Evolutionary conservation across 257 asterid genomes (phyloP).

Genomic region (Capsicum baccatum): DNA sequence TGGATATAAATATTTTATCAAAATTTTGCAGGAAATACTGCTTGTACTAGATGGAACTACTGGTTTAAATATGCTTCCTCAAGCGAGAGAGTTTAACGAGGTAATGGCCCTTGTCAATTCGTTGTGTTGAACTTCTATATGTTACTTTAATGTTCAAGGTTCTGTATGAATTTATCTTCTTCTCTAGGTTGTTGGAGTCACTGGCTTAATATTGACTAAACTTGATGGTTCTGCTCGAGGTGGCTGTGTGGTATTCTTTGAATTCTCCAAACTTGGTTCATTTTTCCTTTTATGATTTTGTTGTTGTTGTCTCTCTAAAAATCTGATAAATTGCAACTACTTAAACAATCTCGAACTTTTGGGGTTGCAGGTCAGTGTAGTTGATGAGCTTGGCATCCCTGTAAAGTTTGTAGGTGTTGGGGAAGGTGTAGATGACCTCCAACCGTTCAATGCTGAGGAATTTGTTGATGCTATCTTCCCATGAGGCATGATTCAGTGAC

Average conservation of each 20-base stretch:
- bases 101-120: conserved; percentile 44
- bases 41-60: conserved; percentile 95
- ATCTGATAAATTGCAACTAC: not conserved
- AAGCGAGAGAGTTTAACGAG: conserved; percentile 96
- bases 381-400: conserved; percentile 94
- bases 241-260: conserved; percentile 83
- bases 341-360: not conserved
- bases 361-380: conserved; percentile 81
- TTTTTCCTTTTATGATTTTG: conserved; percentile 11
- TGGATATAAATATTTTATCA: not conserved
- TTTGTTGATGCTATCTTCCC: conserved; percentile 91
- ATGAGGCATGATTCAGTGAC: conserved; percentile 40
- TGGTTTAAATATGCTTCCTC: conserved; percentile 97
- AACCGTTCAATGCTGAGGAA: conserved; percentile 90
- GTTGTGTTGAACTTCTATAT: conserved; percentile 5
- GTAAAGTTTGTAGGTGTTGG: conserved; percentile 96
- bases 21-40: conserved; percentile 72
- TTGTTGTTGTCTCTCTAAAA: not conserved
- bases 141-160: not conserved
- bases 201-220: conserved; percentile 95
- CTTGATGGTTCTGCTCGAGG: conserved; percentile 99
- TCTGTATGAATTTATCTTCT: conserved; percentile 8
- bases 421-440: conserved; percentile 87
- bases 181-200: conserved; percentile 86
- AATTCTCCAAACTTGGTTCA: not conserved